Evolutionary conservation across 768 basidiomycete species (phyloP).

Genomic region (Pulveroboletus sp.): DNA sequence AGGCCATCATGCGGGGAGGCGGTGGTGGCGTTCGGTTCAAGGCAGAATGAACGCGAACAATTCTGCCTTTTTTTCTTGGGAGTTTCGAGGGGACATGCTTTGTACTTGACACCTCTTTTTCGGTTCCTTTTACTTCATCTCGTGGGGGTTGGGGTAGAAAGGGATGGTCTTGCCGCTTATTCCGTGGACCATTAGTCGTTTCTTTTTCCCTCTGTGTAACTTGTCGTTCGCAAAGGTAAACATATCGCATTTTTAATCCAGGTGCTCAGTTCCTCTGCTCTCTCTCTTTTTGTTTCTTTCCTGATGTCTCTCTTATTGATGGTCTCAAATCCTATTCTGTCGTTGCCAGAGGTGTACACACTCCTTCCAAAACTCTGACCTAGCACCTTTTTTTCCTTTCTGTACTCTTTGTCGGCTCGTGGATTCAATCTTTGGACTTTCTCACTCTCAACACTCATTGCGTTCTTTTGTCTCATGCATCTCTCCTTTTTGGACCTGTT

Average conservation of each 20-base stretch:
- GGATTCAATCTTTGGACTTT: slow-evolving; percentile 2
- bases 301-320: neutral
- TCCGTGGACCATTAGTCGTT: slow-evolving; percentile 3
- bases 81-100: slow-evolving; percentile 7
- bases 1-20: slow-evolving; percentile 79
- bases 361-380: neutral
- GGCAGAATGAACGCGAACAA: slow-evolving; percentile 29
- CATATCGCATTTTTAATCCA: slow-evolving; percentile 16
- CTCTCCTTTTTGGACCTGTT: too few species aligned
- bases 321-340: slow-evolving; percentile 2
- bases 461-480: too few species aligned
- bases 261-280: neutral
- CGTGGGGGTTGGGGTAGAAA: neutral
- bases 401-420: neutral
- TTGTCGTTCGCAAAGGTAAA: slow-evolving; percentile 10
- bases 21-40: slow-evolving; percentile 56
- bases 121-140: slow-evolving; percentile 13
- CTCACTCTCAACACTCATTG: slow-evolving; percentile 9
- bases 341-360: neutral
- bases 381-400: neutral
- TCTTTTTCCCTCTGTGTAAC: neutral
- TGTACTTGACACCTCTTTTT: slow-evolving; percentile 3
- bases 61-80: slow-evolving; percentile 1
- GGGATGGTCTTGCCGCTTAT: neutral
- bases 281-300: neutral